phyloP scores from a whole-genome alignment of 2,329 filamentous ascomycete species.

The Penicillium sp. region DNA sequence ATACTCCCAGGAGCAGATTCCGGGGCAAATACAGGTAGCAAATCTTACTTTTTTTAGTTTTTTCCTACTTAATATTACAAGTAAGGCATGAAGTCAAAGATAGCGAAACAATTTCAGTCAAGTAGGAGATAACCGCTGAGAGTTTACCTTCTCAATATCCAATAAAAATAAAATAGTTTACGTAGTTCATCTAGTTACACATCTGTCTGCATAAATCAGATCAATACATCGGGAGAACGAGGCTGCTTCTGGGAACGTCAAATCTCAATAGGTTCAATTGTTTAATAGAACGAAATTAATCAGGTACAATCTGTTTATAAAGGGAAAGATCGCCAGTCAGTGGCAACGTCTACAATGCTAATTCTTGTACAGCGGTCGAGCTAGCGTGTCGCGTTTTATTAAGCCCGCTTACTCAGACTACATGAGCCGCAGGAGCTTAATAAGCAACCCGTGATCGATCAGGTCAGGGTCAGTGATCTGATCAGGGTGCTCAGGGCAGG shows the following conservation, averaged over 20 bases:
- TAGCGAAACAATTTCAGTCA: not conserved
- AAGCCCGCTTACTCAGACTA: not conserved
- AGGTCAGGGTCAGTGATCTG: not conserved
- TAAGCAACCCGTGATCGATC: not conserved
- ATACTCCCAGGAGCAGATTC: not conserved
- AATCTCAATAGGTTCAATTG: not conserved
- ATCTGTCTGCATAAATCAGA: not conserved
- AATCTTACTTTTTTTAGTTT: not conserved
- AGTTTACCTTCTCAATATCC: not conserved
- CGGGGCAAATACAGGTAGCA: too few species aligned
- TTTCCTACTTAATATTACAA: not conserved
- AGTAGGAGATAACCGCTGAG: not conserved
- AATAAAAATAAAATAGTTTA: not conserved
- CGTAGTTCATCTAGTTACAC: not conserved
- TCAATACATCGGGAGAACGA: slow-evolving; percentile 13
- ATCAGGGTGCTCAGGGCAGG: too few species aligned
- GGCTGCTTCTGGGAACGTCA: not conserved
- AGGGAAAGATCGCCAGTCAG: too few species aligned
- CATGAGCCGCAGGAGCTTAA: too few species aligned
- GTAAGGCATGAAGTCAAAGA: not conserved
- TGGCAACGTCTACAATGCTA: too few species aligned
- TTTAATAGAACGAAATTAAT: not conserved
- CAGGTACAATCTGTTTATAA: too few species aligned
- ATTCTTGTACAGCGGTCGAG: not conserved
- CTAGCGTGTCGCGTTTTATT: too few species aligned